These are phyloP conservation scores for Macrolepiota dolichaula DNA, from an alignment of 768 basidiomycete genomes.

Conservation along the genomic window DNA sequence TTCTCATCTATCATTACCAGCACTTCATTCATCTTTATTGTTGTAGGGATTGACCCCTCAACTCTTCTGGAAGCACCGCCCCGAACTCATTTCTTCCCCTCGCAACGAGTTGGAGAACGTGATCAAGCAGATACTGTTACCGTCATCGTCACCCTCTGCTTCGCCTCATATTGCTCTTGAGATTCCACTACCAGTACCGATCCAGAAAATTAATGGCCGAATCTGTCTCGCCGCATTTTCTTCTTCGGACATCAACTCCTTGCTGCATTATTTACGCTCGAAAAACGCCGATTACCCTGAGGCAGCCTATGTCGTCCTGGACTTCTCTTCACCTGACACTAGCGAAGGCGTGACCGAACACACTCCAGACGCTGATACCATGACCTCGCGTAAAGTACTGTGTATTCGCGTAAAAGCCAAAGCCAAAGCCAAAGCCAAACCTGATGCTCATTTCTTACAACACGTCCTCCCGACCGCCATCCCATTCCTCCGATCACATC, in stretches of 20 bases:
- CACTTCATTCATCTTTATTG: background rate
- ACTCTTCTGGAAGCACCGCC: slow-evolving; percentile 64
- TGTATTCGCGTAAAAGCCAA: background rate
- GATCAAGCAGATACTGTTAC: slow-evolving; percentile 29
- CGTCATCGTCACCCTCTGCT: background rate
- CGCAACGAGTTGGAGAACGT: slow-evolving; percentile 49
- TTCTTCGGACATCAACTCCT: slow-evolving; percentile 17
- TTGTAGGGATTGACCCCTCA: slow-evolving; percentile 70
- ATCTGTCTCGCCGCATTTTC: slow-evolving; percentile 36
- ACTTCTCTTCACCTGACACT: background rate
- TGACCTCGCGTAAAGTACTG: background rate
- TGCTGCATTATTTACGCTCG: slow-evolving; percentile 10
- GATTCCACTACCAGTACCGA: slow-evolving; percentile 21
- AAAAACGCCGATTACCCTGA: background rate
- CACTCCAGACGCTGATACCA: background rate
- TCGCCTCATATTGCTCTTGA: background rate
- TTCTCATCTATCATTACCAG: slow-evolving; percentile 3
- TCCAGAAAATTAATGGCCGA: slow-evolving; percentile 34
- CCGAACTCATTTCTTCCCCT: slow-evolving; percentile 40
- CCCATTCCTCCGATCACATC: slow-evolving; percentile 37
- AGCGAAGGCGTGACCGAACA: background rate
- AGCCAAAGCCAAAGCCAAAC: slow-evolving; percentile 8
- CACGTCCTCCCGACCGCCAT: slow-evolving; percentile 12
- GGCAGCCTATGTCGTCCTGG: slow-evolving; percentile 28
- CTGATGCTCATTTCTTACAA: slow-evolving; percentile 12